Evolutionary conservation across 2,329 filamentous ascomycete genomes (phyloP).

Genomic region (Phialophora macrospora): DNA sequence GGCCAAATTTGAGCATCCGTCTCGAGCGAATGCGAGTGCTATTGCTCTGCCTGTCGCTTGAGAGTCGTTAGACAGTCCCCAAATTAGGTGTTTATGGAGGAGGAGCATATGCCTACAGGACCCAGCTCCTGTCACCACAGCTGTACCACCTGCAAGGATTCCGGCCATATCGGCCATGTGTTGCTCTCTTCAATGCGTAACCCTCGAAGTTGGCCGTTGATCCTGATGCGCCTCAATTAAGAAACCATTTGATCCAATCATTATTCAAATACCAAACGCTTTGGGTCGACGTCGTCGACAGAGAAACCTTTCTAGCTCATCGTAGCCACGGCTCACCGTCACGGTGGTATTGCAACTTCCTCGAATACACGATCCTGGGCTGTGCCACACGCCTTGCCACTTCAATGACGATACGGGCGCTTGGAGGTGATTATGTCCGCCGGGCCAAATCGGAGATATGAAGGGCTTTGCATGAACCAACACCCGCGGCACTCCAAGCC

Average conservation of each 20-base stretch:
- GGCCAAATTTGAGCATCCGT: slow-evolving; percentile 4
- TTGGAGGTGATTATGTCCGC: too few relatives aligned
- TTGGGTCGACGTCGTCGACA: too few relatives aligned
- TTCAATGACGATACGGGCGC: too few relatives aligned
- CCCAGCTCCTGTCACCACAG: slow-evolving; percentile 3
- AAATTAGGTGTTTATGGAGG: not conserved
- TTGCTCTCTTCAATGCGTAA: not conserved
- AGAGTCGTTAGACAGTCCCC: not conserved
- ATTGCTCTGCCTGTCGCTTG: slow-evolving; percentile 4
- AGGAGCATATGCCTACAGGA: not conserved
- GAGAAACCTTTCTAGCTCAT: too few relatives aligned
- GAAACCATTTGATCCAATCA: too few relatives aligned
- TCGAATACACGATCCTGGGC: too few relatives aligned
- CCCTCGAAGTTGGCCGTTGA: not conserved
- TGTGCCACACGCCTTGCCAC: too few relatives aligned
- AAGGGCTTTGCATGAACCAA: slow-evolving; percentile 7
- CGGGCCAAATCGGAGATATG: not conserved
- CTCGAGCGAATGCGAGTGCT: slow-evolving; percentile 13
- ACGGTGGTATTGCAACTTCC: too few relatives aligned
- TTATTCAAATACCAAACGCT: too few relatives aligned
- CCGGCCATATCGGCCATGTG: not conserved
- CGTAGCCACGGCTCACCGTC: too few relatives aligned
- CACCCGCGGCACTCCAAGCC: slow-evolving; percentile 6
- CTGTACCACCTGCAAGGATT: not conserved
- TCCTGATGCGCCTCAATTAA: too few relatives aligned